These are phyloP conservation scores for Fusarium sp. DNA, from an alignment of 2,329 filamentous ascomycete genomes.

Conservation along the genomic window DNA sequence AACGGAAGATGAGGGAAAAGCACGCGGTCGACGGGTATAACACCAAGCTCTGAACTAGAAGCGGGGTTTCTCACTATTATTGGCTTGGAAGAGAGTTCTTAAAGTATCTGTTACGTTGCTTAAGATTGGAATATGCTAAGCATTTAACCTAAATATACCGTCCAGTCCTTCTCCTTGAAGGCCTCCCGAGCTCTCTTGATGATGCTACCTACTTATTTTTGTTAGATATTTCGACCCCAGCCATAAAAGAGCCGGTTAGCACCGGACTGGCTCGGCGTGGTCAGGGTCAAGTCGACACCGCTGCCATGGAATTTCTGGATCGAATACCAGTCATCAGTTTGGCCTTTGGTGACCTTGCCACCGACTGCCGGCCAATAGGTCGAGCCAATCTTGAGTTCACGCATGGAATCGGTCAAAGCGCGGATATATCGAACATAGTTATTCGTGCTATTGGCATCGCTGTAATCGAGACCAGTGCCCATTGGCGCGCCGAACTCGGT, in stretches of 20 bases:
- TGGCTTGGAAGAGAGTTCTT: accelerated
- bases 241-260: neutral
- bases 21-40: too few relatives aligned
- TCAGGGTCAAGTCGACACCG: neutral
- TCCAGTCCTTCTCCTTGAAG: neutral
- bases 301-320: neutral
- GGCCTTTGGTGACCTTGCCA: neutral
- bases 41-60: neutral
- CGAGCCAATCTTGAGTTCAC: neutral
- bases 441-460: neutral
- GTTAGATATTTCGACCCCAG: neutral
- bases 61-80: neutral
- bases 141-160: neutral
- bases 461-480: neutral
- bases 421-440: neutral
- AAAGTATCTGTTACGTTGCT: too few relatives aligned
- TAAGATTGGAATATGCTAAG: too few relatives aligned
- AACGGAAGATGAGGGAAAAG: neutral
- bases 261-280: neutral
- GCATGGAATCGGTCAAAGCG: neutral
- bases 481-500: neutral
- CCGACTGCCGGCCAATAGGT: neutral
- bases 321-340: neutral
- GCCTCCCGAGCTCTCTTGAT: neutral
- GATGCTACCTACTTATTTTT: neutral